A percentile compares a stretch with the other conserved stretches of the same genome.
phyloP scores from a whole-genome alignment of 805 yeast species.

The Schwanniomyces vanrijiae region DNA sequence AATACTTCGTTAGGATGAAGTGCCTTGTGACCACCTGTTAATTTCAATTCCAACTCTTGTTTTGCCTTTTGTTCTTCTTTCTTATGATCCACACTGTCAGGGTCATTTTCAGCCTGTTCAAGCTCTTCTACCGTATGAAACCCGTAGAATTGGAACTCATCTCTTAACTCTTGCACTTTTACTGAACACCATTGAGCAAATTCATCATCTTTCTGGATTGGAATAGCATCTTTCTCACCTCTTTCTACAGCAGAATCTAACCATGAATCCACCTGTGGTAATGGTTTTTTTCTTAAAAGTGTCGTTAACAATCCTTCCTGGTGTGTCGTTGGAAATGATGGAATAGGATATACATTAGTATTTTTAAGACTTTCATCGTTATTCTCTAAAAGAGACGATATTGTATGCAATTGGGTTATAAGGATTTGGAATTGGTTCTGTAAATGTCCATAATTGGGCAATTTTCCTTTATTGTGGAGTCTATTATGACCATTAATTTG shows the following conservation, averaged over 20 bases:
- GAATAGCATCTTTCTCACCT: constrained; percentile 23
- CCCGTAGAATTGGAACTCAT: constrained; percentile 62
- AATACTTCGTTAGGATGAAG: constrained; percentile 35
- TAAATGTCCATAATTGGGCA: constrained; percentile 58
- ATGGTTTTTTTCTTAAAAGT: constrained; percentile 77
- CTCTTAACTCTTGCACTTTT: constrained; percentile 51
- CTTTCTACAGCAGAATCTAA: constrained; percentile 41
- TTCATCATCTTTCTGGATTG: constrained; percentile 51
- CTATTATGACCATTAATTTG: constrained; percentile 36
- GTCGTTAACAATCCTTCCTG: constrained; percentile 84
- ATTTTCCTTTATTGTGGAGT: constrained; percentile 34
- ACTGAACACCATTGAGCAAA: constrained; percentile 68
- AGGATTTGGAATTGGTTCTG: constrained; percentile 85
- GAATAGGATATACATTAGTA: constrained; percentile 81
- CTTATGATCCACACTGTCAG: constrained; percentile 15
- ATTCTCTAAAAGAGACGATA: constrained; percentile 66
- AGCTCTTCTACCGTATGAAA: constrained; percentile 53
- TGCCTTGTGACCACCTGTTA: constrained; percentile 25
- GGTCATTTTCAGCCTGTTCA: constrained; percentile 27
- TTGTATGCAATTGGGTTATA: constrained; percentile 75
- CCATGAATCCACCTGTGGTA: constrained; percentile 93
- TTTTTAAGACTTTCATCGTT: constrained; percentile 58
- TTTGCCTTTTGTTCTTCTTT: constrained; percentile 24
- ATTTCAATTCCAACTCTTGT: constrained; percentile 18
- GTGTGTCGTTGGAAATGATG: constrained; percentile 80